These are phyloP conservation scores for Pichia californica DNA, from an alignment of 805 yeast species.

Conservation along the genomic window DNA sequence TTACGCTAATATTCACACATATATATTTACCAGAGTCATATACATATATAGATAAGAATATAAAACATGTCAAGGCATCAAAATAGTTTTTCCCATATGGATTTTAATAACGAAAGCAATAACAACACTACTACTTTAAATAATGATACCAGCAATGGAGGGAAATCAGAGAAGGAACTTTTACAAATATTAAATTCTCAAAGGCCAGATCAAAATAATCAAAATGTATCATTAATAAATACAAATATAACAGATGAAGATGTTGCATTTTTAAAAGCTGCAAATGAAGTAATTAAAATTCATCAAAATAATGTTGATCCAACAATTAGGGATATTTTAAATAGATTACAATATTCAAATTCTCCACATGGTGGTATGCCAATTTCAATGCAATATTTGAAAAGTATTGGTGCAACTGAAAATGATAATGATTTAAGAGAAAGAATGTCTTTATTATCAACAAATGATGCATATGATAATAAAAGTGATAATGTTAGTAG, in stretches of 20 bases:
- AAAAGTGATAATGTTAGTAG: neutral
- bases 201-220: slow-evolving; percentile 20
- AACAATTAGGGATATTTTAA: slow-evolving; percentile 51
- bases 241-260: slow-evolving; percentile 39
- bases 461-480: neutral
- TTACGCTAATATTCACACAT: too few species aligned
- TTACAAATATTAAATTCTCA: slow-evolving; percentile 25
- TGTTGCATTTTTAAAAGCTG: slow-evolving; percentile 47
- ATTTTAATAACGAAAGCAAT: neutral
- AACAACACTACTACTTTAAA: too few species aligned
- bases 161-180: slow-evolving; percentile 7
- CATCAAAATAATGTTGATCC: slow-evolving; percentile 48
- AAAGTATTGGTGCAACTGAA: slow-evolving; percentile 3
- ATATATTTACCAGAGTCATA: too few species aligned
- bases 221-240: slow-evolving; percentile 10
- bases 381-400: slow-evolving; percentile 20
- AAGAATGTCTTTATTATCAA: slow-evolving; percentile 4
- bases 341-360: slow-evolving; percentile 51
- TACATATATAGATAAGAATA: too few species aligned
- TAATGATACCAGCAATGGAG: neutral
- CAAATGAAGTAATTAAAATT: slow-evolving; percentile 51
- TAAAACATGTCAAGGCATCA: too few species aligned
- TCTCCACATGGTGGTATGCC: slow-evolving; percentile 55
- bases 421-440: slow-evolving; percentile 1
- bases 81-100: neutral